A percentile compares a stretch with the other conserved stretches of the same genome.
Conservation (phyloP, 2,329 filamentous ascomycete genomes). For the Mollisiaceae sp. region DNA sequence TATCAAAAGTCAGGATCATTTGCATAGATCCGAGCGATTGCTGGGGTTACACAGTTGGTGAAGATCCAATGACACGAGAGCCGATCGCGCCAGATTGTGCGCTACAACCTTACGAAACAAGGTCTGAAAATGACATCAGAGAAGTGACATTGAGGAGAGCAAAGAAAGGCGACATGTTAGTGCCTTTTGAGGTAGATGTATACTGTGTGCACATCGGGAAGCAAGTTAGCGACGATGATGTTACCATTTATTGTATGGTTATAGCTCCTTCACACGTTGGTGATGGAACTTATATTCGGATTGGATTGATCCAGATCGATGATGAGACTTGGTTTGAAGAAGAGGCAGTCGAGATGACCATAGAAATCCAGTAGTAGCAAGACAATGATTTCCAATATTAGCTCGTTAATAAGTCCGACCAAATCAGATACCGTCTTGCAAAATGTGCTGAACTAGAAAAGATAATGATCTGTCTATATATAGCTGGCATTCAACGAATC, state of each 20-base stretch:
- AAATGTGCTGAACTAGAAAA: too few species aligned
- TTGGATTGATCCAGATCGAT: slow-evolving; percentile 16
- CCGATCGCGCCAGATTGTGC: slow-evolving; percentile 14
- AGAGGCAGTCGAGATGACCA: slow-evolving; percentile 12
- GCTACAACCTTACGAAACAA: slow-evolving; percentile 9
- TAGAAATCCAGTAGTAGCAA: slow-evolving; percentile 11
- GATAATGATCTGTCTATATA: too few species aligned
- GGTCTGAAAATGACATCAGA: slow-evolving; percentile 7
- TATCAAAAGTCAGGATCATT: slow-evolving; percentile 15
- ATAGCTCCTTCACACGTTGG: slow-evolving; percentile 12
- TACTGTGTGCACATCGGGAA: slow-evolving; percentile 15
- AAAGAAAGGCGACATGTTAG: slow-evolving; percentile 14
- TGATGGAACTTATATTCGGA: slow-evolving; percentile 15
- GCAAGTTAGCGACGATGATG: slow-evolving; percentile 10
- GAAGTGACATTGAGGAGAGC: slow-evolving; percentile 13
- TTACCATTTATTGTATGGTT: slow-evolving; percentile 14
- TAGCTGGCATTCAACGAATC: too few species aligned
- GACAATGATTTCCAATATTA: neutral
- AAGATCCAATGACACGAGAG: slow-evolving; percentile 15
- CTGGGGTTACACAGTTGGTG: slow-evolving; percentile 14
- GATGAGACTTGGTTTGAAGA: slow-evolving; percentile 19
- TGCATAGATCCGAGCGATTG: slow-evolving; percentile 16
- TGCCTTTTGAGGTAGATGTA: slow-evolving; percentile 14
- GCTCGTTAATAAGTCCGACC: too few species aligned
- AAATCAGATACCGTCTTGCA: too few species aligned